These are phyloP conservation scores for Prunus campanulata DNA, from an alignment of 306 rosid species.

Conservation along the genomic window DNA sequence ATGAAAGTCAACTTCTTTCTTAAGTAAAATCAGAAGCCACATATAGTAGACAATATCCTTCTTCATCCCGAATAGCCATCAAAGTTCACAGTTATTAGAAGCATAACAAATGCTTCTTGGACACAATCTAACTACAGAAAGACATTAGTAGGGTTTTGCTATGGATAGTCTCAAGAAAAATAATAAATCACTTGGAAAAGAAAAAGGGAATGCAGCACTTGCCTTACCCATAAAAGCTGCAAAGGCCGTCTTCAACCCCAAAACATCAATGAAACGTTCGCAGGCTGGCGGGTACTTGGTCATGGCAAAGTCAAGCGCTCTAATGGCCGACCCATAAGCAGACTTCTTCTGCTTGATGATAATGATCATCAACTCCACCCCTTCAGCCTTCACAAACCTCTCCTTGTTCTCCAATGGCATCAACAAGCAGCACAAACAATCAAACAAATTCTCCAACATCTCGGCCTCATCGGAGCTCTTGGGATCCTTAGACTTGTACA, in stretches of 20 bases:
- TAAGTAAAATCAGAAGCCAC: background rate
- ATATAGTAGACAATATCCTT: background rate
- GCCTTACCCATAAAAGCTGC: conserved; percentile 99
- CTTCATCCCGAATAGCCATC: background rate
- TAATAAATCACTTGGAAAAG: background rate
- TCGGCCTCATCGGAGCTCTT: conserved; percentile 86
- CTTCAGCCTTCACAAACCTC: conserved; percentile 91
- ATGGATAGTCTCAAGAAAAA: background rate
- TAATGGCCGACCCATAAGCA: conserved; percentile 87
- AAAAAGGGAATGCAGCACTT: conserved; percentile 15
- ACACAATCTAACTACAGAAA: background rate
- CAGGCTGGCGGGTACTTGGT: conserved; percentile 93
- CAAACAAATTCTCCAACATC: conserved; percentile 92
- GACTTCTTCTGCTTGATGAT: conserved; percentile 94
- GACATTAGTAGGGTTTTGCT: background rate
- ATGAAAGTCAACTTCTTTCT: background rate
- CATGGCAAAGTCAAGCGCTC: conserved; percentile 97
- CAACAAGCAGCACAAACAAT: conserved; percentile 84
- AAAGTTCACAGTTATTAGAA: background rate
- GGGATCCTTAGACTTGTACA: conserved; percentile 89
- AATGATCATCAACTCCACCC: conserved; percentile 94
- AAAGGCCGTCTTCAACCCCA: conserved; percentile 93
- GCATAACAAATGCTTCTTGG: background rate
- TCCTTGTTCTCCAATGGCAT: conserved; percentile 97
- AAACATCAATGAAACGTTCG: conserved; percentile 92